Evolutionary conservation across 139 green algal genomes (phyloP), one percentile per base, ranked within the genome.

Genomic region (Coccomyxa sp.): DNA sequence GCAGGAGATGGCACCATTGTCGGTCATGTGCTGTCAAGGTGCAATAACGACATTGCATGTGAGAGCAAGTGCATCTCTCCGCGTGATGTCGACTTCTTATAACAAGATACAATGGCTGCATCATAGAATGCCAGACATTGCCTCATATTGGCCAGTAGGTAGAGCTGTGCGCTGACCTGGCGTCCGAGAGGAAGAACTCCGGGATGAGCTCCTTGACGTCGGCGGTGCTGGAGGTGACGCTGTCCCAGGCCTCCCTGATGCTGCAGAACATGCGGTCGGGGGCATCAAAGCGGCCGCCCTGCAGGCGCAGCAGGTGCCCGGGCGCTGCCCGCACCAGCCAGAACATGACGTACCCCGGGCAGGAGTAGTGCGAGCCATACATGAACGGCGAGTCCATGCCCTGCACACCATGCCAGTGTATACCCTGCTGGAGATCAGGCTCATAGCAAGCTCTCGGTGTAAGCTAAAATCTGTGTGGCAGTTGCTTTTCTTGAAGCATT

Each of bases 171-270:
- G 58, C 36, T 79, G 7, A 79, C 78, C 78, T 81, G 68, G 68
- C 27, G 55, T 84, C 68, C 29, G 50, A 55, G 9, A 76, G 54
- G 73, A 79, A 99, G 88, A 99, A 98, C 86, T 99, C 96, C 24
- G 96, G 96, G 41, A 97, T 98, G 77, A 99, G 92, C 90, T 99
- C 96, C 86, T 98, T 98, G 8, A 99, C 94, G 80, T 99, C 96
- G 0, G 90, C 90, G 24, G 84, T 88, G 81, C 85, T 93, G 82
- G 68, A 93, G 35, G 84, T 89, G 8, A 93, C 92, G 31, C 86
- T 90, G 40, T 92, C 84, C 95, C 95, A 99, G 14, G 91, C 83
- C 70, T 95, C 92, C 27, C 78, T 40, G 1, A 99, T 82, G 38
- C 80, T 90, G 41, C 81, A 86, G 78, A 98, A 98, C 37, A 98